Base-by-base conservation (phyloP, 75 land plant species). In the Picea glauca region DNA sequence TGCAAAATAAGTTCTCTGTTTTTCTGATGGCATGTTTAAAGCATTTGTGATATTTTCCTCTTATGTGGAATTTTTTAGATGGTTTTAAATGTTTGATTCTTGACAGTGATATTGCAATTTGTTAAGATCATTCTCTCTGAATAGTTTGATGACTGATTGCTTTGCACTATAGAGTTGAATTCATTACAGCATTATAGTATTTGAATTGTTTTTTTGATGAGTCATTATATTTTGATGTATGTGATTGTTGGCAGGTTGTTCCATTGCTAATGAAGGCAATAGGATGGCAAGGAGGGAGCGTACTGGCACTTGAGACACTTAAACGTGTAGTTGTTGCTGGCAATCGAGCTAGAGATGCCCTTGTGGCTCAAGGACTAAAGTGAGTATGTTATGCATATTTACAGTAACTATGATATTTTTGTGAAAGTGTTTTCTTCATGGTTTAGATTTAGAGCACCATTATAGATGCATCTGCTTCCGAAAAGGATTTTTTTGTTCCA, bases 211-310 rank as follows among this genome's bases (percentile, higher is more conserved):
- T 13, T 35, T 35, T 70, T 40, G 35, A 38, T 1, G 0, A n/a
- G 56, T 50, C 54, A 2, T 70, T 70, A 46, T 38, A 20, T 70
- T 46, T 40, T 43, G 50, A 38, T 38, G 35, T 17, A n/a, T 40
- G 12, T 11, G 1, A 62, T 76, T 33, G 26, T 58, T 65, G 59
- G 43, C 86, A 97, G 99, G 98, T 98, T 77, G 99, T 98, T 50
- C 99, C 99, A 46, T 84, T 98, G 82, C 84, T 98, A 60, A 95
- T 98, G 99, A 95, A 98, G 87, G 99, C 99, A 65, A 98, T 98
- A 78, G 99, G 99, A 60, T 98, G 99, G 99, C 96, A 93, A 84
- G 96, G 99, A 57, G 99, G 99, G 61, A 98, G 99, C 81, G 94
- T 98, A 20, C 84, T 95, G 56, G 99, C 99, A 21, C 90, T 98